Conservation (phyloP, 176 grass and related monocot species). For the Pontederia paniculata region DNA sequence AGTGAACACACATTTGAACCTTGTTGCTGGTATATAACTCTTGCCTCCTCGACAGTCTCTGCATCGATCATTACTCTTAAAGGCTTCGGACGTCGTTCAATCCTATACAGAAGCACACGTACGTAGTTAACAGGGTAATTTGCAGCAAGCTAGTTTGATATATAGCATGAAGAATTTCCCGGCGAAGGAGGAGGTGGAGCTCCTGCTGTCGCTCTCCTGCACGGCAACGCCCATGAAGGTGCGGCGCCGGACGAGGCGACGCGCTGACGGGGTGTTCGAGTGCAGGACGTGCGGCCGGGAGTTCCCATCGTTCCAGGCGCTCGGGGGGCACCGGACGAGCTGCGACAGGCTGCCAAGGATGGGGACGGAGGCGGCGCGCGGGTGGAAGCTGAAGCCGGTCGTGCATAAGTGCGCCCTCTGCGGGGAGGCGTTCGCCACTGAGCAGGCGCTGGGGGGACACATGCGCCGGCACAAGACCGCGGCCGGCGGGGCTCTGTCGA, state of each 20-base stretch:
- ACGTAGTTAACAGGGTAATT: no score
- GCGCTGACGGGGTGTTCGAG: background rate
- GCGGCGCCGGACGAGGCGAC: background rate
- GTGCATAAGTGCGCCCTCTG: background rate
- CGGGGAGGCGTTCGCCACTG: constrained; percentile 1
- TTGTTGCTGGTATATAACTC: no score
- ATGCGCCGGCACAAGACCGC: background rate
- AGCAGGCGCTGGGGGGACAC: constrained; percentile 5
- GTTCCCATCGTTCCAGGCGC: constrained; percentile 14
- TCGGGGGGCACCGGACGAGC: constrained; percentile 13
- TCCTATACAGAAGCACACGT: no score
- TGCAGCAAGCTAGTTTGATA: no score
- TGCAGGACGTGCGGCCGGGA: constrained; percentile 11
- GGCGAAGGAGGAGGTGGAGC: background rate
- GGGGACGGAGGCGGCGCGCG: no score
- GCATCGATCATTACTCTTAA: no score
- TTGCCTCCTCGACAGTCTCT: no score
- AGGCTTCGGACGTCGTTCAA: no score
- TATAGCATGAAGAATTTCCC: no score
- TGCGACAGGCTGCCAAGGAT: background rate
- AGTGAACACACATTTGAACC: no score
- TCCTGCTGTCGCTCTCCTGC: background rate
- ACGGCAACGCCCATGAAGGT: background rate
- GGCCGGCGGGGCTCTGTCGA: background rate
- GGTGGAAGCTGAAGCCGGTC: no score